These are phyloP conservation scores for Agaricus subrufescens DNA, from an alignment of 768 basidiomycete species.

Conservation along the genomic window DNA sequence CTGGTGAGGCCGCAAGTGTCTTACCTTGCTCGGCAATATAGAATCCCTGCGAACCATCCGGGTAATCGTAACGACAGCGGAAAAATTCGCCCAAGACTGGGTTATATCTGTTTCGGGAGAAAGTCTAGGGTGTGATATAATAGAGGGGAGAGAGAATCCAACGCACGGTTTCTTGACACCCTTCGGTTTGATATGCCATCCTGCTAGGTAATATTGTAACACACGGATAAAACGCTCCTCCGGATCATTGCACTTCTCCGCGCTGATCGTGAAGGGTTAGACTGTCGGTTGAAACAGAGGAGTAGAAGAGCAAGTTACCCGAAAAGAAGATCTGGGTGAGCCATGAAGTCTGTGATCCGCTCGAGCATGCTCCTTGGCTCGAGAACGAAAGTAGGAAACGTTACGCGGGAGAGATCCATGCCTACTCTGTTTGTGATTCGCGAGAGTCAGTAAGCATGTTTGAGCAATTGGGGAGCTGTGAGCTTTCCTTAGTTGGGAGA, in stretches of 20 bases:
- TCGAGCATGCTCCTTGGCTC: slow-evolving; percentile 98
- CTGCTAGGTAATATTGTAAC: slow-evolving; percentile 92
- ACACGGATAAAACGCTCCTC: slow-evolving; percentile 91
- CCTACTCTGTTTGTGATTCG: slow-evolving; percentile 58
- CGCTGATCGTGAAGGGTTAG: slow-evolving; percentile 38
- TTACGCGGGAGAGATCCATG: slow-evolving; percentile 95
- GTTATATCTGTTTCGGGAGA: slow-evolving; percentile 65
- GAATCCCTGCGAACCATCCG: slow-evolving; percentile 86
- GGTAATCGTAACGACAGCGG: slow-evolving; percentile 91
- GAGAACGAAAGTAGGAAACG: slow-evolving; percentile 91
- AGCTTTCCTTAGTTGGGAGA: slow-evolving; percentile 79
- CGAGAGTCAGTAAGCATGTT: neutral
- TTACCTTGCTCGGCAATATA: slow-evolving; percentile 95
- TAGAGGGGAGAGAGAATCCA: slow-evolving; percentile 7
- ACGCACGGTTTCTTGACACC: slow-evolving; percentile 98
- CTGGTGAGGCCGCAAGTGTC: slow-evolving; percentile 9
- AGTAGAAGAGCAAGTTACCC: slow-evolving; percentile 45
- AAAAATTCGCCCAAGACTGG: slow-evolving; percentile 98
- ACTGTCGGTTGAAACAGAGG: neutral
- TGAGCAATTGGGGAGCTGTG: neutral
- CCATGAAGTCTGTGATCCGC: slow-evolving; percentile 99
- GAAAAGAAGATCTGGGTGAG: slow-evolving; percentile 96
- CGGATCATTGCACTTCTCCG: slow-evolving; percentile 72
- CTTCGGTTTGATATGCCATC: slow-evolving; percentile 99
- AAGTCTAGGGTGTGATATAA: neutral